Percentiles rank a stretch among this genome's conserved stretches.
Conservation (phyloP, 805 yeast species). For the Metschnikowia cerradonensis region DNA sequence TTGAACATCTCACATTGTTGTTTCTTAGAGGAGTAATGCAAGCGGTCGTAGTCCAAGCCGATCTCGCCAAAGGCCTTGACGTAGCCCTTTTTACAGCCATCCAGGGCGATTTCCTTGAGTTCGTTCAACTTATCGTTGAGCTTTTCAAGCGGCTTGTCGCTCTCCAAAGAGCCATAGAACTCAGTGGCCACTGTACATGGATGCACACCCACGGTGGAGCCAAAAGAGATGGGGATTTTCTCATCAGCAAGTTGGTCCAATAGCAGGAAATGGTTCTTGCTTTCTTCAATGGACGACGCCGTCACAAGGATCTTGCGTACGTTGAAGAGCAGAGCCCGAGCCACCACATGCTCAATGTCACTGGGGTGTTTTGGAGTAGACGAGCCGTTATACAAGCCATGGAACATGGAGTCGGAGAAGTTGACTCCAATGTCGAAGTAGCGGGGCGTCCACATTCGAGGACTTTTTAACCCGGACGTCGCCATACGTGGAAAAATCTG, state of each 20-base stretch:
- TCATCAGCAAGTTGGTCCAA: slow-evolving; percentile 27
- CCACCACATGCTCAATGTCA: slow-evolving; percentile 62
- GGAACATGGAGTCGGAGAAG: slow-evolving; percentile 84
- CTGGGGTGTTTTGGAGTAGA: slow-evolving; percentile 50
- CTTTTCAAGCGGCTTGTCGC: slow-evolving; percentile 35
- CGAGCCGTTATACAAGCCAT: slow-evolving; percentile 71
- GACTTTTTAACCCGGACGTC: neutral
- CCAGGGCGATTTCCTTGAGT: slow-evolving; percentile 46
- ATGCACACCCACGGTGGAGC: slow-evolving; percentile 88
- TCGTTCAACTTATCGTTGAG: slow-evolving; percentile 42
- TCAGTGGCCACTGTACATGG: slow-evolving; percentile 74
- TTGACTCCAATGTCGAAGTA: slow-evolving; percentile 59
- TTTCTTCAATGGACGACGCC: slow-evolving; percentile 73
- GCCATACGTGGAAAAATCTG: neutral
- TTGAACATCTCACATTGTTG: slow-evolving; percentile 67
- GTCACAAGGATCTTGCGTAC: slow-evolving; percentile 76
- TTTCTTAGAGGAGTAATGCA: slow-evolving; percentile 66
- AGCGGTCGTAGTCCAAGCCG: slow-evolving; percentile 90
- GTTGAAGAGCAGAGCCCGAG: slow-evolving; percentile 59
- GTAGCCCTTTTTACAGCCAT: slow-evolving; percentile 45
- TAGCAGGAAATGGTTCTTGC: slow-evolving; percentile 55
- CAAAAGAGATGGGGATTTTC: slow-evolving; percentile 18
- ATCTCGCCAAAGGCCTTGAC: slow-evolving; percentile 91
- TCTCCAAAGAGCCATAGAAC: slow-evolving; percentile 27
- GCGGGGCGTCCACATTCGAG: slow-evolving; percentile 33